These are phyloP conservation scores for Salvia miltiorrhiza DNA, from an alignment of 257 asterid genomes.

Conservation along the genomic window DNA sequence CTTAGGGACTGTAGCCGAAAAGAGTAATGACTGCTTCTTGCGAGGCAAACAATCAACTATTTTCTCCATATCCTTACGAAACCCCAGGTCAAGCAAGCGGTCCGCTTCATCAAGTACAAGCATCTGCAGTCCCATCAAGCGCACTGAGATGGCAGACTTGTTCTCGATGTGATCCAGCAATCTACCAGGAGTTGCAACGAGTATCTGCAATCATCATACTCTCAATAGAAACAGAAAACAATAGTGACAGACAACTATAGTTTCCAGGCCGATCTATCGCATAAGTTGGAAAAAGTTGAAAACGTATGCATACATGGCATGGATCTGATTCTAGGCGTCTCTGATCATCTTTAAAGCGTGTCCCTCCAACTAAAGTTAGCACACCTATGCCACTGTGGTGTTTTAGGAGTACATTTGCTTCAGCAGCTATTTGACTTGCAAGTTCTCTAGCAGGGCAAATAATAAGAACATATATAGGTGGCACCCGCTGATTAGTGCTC, in stretches of 20 bases:
- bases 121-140: constrained; percentile 87
- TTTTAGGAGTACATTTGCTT: constrained; percentile 84
- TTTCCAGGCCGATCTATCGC: too few relatives aligned
- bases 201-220: constrained; percentile 52
- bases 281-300: neutral
- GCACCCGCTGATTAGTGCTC: constrained; percentile 36
- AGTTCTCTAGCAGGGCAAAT: constrained; percentile 96
- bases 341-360: constrained; percentile 83
- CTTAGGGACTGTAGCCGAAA: constrained; percentile 83
- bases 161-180: constrained; percentile 91
- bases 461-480: constrained; percentile 66
- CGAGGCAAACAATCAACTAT: constrained; percentile 94
- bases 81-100: constrained; percentile 80
- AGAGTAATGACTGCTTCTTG: constrained; percentile 73
- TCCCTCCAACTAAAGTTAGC: constrained; percentile 86
- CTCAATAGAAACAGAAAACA: neutral
- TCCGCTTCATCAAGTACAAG: constrained; percentile 95
- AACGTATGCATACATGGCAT: constrained; percentile 50
- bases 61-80: constrained; percentile 86
- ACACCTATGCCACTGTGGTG: constrained; percentile 83
- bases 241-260: neutral
- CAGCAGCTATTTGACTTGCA: constrained; percentile 93
- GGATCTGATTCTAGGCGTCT: constrained; percentile 71
- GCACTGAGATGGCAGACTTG: constrained; percentile 85
- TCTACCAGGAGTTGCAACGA: constrained; percentile 97